phyloP scores from a whole-genome alignment of 129 eudicot genomes.

The Helianthus annuus region DNA sequence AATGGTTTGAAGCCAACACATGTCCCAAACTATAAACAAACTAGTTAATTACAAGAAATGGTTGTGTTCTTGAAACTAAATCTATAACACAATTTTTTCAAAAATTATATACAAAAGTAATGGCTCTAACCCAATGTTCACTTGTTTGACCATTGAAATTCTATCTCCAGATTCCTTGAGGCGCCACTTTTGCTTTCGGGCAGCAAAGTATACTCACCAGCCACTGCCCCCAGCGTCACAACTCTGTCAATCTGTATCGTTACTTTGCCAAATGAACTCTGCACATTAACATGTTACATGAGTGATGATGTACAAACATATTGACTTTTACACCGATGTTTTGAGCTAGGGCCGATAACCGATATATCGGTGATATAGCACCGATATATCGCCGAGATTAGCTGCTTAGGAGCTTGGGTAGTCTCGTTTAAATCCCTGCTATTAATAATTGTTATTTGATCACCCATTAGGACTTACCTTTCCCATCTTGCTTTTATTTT shows the following conservation, averaged over 20 bases:
- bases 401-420: too few species aligned
- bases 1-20: not conserved
- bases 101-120: slow-evolving; percentile 27
- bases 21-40: not conserved
- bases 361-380: too few species aligned
- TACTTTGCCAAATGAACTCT: slow-evolving; percentile 96
- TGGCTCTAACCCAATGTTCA: slow-evolving; percentile 12
- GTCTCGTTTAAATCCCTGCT: too few species aligned
- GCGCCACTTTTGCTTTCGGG: slow-evolving; percentile 99
- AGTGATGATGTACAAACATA: too few species aligned
- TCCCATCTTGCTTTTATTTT: slow-evolving; percentile 99
- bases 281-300: slow-evolving; percentile 13
- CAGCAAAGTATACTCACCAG: slow-evolving; percentile 88
- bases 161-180: slow-evolving; percentile 89
- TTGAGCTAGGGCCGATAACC: too few species aligned
- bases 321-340: too few species aligned
- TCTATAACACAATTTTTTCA: slow-evolving; percentile 24
- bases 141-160: slow-evolving; percentile 97
- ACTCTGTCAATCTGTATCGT: slow-evolving; percentile 97
- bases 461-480: slow-evolving; percentile 50
- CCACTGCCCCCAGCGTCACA: slow-evolving; percentile 92
- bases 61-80: slow-evolving; percentile 11
- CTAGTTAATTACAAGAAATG: slow-evolving; percentile 23
- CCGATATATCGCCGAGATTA: too few species aligned
- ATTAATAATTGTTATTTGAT: too few species aligned